Conservation (phyloP, 2,329 filamentous ascomycete species). For the Chaetomium sp. region DNA sequence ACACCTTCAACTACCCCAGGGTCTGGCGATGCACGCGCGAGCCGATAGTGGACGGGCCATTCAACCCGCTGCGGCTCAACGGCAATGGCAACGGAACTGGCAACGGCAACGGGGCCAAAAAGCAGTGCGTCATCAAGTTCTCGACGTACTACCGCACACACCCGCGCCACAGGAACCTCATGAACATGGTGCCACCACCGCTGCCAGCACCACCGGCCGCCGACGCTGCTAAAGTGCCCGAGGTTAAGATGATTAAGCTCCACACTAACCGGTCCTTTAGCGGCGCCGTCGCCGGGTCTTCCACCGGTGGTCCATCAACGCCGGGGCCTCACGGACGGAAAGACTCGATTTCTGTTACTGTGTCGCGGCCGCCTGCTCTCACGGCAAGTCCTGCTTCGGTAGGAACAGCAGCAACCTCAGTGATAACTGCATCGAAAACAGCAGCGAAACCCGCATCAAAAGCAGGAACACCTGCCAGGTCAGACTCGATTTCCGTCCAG, state of each 20-base stretch:
- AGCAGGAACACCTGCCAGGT: neutral
- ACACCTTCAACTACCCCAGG: conserved; percentile 42
- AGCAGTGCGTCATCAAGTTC: conserved; percentile 20
- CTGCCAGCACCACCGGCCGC: conserved; percentile 7
- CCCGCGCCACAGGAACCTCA: conserved; percentile 13
- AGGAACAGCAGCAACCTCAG: too few relatives aligned
- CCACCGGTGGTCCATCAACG: conserved; percentile 12
- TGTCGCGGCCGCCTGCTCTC: conserved; percentile 10
- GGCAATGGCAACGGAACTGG: too few relatives aligned
- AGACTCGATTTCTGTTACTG: conserved; percentile 22
- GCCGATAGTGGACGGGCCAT: conserved; percentile 12
- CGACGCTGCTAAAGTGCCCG: conserved; percentile 16
- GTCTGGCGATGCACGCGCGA: conserved; percentile 36
- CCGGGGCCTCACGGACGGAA: conserved; percentile 17
- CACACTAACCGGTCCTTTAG: conserved; percentile 23
- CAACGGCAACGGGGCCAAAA: conserved; percentile 11
- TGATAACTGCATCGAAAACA: too few relatives aligned
- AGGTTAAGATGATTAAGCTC: conserved; percentile 30
- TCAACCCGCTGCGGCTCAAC: neutral
- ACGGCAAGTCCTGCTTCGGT: too few relatives aligned
- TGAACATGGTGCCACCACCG: conserved; percentile 9
- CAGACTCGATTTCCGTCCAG: conserved; percentile 26
- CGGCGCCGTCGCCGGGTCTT: neutral
- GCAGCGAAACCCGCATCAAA: neutral
- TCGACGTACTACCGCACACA: conserved; percentile 18